phyloP scores from a whole-genome alignment of 177 flowering plant species.

The Vitis hybrid region DNA sequence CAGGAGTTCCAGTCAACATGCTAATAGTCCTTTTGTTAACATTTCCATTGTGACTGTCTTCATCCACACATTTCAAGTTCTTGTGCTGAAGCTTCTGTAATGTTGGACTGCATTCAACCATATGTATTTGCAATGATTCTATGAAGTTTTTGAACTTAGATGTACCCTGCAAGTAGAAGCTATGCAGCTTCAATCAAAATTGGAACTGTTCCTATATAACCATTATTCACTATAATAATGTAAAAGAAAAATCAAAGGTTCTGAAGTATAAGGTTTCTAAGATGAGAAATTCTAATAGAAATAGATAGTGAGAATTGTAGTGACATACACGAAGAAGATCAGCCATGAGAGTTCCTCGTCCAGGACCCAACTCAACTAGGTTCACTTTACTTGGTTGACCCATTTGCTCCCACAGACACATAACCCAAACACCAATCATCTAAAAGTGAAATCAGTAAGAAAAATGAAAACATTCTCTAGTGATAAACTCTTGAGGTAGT shows the following conservation, averaged over 20 bases:
- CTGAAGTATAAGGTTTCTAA: neutral
- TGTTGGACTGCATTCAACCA: constrained; percentile 96
- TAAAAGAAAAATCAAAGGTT: neutral
- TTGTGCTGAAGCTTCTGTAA: constrained; percentile 71
- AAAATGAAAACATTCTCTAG: neutral
- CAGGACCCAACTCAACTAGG: constrained; percentile 95
- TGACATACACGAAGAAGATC: constrained; percentile 89
- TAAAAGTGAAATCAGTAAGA: constrained; percentile 16
- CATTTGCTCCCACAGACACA: constrained; percentile 99
- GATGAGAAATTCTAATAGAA: neutral
- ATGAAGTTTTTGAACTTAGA: constrained; percentile 80
- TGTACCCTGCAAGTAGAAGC: constrained; percentile 57
- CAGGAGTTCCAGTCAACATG: constrained; percentile 60
- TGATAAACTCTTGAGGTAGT: neutral
- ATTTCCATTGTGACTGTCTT: constrained; percentile 23
- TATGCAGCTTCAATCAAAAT: constrained; percentile 4
- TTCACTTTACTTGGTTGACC: constrained; percentile 79
- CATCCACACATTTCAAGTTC: constrained; percentile 61
- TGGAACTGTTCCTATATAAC: neutral
- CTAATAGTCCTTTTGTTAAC: constrained; percentile 45
- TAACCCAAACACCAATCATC: constrained; percentile 96
- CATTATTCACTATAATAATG: neutral
- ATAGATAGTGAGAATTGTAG: neutral
- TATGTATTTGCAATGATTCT: constrained; percentile 66
- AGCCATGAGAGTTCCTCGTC: constrained; percentile 97